Evolutionary conservation across 2,329 filamentous ascomycete genomes (phyloP).

Genomic region (Rutstroemia sp.): DNA sequence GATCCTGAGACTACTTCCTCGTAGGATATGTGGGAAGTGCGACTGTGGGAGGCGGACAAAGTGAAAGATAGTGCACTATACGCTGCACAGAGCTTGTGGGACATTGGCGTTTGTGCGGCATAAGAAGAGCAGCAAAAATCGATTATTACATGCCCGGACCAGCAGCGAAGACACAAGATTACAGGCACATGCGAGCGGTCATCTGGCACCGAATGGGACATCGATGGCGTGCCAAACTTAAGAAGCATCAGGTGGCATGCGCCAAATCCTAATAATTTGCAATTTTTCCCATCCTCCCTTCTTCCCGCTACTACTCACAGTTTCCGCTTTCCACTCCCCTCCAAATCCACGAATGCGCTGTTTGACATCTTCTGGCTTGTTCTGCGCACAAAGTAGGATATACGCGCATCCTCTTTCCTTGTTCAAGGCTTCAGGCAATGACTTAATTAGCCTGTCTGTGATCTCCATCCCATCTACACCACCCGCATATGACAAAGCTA

Average conservation of each 20-base stretch:
- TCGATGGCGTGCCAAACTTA: neutral
- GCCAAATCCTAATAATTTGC: conserved; percentile 82
- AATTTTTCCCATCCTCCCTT: conserved; percentile 92
- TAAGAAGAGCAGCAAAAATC: conserved; percentile 13
- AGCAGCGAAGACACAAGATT: conserved; percentile 3
- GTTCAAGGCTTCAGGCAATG: conserved; percentile 57
- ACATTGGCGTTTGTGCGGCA: conserved; percentile 17
- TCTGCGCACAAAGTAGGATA: conserved; percentile 82
- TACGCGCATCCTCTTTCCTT: conserved; percentile 71
- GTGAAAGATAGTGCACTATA: neutral
- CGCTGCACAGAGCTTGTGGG: conserved; percentile 5
- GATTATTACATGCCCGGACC: neutral
- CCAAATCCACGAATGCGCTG: conserved; percentile 50
- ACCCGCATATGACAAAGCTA: conserved; percentile 83
- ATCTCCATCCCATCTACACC: conserved; percentile 90
- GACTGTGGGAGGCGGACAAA: neutral
- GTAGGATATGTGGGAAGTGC: neutral
- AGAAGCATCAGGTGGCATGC: conserved; percentile 22
- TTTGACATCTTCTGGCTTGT: conserved; percentile 72
- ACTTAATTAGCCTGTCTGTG: conserved; percentile 69
- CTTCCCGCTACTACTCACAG: conserved; percentile 75
- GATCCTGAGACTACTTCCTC: no score
- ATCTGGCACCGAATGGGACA: neutral
- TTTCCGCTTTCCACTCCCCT: conserved; percentile 64
- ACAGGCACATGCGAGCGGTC: neutral